Evolutionary conservation across 192 early-diverging fungal species (phyloP), one percentile per base, ranked within the genome.

Genomic region (Rhizoclosmatium globosum): DNA sequence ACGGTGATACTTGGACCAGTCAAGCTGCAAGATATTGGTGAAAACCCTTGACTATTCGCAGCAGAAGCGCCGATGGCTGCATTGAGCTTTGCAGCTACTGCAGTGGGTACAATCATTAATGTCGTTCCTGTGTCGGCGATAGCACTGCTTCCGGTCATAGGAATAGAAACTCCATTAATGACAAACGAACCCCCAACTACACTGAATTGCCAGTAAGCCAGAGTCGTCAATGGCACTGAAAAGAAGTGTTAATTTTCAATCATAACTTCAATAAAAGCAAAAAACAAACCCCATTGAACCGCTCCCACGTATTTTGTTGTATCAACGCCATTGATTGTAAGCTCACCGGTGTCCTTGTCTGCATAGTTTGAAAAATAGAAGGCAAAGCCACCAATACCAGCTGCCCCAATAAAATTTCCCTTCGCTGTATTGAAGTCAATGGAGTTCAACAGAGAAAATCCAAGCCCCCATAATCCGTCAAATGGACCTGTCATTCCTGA

Each of bases 291-390:
- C 74, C 88, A 90, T n/a, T 48, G 78, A 47, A 90, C 56, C 2
- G 84, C 23, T 19, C 90, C 90, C 19, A 81, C 59, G 69, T 80
- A 89, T 72, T 90, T 92, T 38, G 72, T 59, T 2, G 47, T 6
- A 64, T 90, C 90, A 39, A 86, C 73, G 39, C 89, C 89, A 45
- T 86, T 87, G 78, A 92, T 81, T 41, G 83, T 85, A 19, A 92
- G 77, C 71, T 87, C 84, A 0, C 89, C 90, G 44, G 74, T 71
- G 59, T 86, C 76, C n/a, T 67, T 74, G 64, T 84, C 79, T 19
- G 45, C 68, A 31, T 67, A 71, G 71, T 87, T 80, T 64, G 78
- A 74, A 44, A 89, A 82, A 60, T 87, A 89, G 64, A 89, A 87
- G 39, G 80, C 82, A 59, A 89, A 78, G 46, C 80, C 76, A 41